A percentile compares a stretch with the other conserved stretches of the same genome.
Conservation (phyloP, 306 rosid species). For the Rosa lucieae region DNA sequence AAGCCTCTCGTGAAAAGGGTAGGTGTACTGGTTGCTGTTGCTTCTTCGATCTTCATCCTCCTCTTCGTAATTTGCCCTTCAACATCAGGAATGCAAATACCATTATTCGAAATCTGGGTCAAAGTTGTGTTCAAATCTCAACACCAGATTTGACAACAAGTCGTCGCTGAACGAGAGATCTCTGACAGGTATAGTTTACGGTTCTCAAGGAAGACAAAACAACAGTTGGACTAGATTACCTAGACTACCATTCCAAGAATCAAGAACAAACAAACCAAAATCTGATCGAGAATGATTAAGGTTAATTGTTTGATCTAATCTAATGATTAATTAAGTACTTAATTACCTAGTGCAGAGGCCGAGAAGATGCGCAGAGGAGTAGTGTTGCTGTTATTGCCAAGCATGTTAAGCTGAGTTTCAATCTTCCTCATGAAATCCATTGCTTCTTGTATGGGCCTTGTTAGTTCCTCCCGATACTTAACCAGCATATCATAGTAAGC, state of each 20-base stretch:
- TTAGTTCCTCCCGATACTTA: constrained; percentile 84
- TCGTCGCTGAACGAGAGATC: constrained; percentile 21
- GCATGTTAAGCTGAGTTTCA: constrained; percentile 78
- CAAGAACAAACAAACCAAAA: background rate
- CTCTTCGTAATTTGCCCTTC: background rate
- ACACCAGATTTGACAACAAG: constrained; percentile 16
- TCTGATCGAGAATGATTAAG: background rate
- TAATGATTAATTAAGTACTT: background rate
- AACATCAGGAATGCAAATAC: background rate
- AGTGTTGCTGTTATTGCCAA: constrained; percentile 33
- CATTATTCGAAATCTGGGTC: constrained; percentile 26
- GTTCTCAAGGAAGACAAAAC: constrained; percentile 33
- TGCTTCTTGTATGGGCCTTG: constrained; percentile 95
- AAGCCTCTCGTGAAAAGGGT: constrained; percentile 3
- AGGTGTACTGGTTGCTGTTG: background rate
- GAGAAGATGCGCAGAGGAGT: constrained; percentile 66
- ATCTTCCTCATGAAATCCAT: constrained; percentile 91
- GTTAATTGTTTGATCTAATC: background rate
- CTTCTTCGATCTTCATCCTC: constrained; percentile 12
- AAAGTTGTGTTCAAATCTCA: constrained; percentile 25
- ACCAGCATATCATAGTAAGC: constrained; percentile 94
- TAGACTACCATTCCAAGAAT: constrained; percentile 15
- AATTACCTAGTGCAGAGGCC: constrained; percentile 45
- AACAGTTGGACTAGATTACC: background rate
- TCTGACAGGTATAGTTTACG: constrained; percentile 31